Conservation (phyloP, 163 green algal genomes). For the Trebouxiophyceae sp. region DNA sequence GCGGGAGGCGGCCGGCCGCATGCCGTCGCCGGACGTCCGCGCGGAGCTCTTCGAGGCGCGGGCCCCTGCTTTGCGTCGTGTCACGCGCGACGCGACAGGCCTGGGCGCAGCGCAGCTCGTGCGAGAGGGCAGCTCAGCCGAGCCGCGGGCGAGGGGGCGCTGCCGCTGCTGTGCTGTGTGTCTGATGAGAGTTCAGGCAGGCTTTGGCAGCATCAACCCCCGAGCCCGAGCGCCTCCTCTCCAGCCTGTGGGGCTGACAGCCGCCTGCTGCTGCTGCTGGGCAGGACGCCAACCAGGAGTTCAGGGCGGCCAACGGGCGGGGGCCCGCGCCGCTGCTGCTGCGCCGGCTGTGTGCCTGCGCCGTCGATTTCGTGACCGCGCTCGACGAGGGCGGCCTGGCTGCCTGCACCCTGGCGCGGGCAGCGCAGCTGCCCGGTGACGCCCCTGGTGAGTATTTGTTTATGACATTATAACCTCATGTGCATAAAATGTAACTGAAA, state of each 20-base stretch:
- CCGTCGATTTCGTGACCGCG: conserved; percentile 9
- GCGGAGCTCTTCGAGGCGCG: conserved; percentile 27
- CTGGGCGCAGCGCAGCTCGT: too few species aligned
- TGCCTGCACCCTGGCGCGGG: neutral
- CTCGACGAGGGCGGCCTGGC: neutral
- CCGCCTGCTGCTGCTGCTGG: neutral
- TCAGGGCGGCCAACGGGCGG: conserved; percentile 3
- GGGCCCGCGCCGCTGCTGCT: conserved; percentile 4
- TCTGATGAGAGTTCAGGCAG: too few species aligned
- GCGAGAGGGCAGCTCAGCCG: too few species aligned
- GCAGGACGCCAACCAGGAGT: conserved; percentile 7
- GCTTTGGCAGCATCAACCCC: too few species aligned
- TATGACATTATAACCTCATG: too few species aligned
- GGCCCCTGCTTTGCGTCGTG: neutral
- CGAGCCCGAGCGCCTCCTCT: too few species aligned
- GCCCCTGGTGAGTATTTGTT: neutral
- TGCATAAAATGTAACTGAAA: too few species aligned
- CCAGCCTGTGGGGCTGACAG: neutral
- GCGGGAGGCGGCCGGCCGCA: conserved; percentile 5
- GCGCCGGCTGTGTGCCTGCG: conserved; percentile 1
- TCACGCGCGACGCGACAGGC: neutral
- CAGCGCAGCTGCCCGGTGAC: neutral
- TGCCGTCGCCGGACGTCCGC: conserved; percentile 23
- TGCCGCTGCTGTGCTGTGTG: too few species aligned
- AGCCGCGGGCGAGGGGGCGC: too few species aligned